Percentiles rank a stretch among this genome's conserved stretches.
Conservation (phyloP, 805 yeast species). For the Millerozyma acaciae region DNA sequence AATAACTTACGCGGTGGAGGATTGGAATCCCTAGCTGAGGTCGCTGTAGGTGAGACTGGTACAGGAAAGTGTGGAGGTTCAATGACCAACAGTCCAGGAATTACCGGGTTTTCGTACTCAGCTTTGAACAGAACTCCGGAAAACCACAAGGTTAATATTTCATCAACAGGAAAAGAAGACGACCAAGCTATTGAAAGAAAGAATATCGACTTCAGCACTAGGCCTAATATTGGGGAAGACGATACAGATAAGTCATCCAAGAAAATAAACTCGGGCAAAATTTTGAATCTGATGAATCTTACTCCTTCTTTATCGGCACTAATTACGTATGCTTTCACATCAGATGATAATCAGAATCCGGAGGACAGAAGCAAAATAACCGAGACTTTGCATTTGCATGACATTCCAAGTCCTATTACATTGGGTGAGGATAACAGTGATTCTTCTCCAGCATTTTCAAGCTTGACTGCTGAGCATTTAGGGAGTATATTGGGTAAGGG, state of each 20-base stretch:
- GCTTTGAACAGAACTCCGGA: no score
- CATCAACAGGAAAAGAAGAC: no score
- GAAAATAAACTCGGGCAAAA: no score
- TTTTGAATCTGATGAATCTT: no score
- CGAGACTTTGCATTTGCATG: background rate
- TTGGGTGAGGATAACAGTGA: background rate
- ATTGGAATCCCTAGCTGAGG: conserved; percentile 32
- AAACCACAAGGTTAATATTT: no score
- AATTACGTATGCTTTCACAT: conserved; percentile 30
- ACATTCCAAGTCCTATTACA: background rate
- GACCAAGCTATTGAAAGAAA: no score
- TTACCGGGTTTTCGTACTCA: no score
- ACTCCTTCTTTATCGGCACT: conserved; percentile 39
- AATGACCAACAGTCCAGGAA: no score
- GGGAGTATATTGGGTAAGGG: background rate
- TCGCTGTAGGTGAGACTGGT: conserved; percentile 28
- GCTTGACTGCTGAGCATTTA: background rate
- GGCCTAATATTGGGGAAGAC: no score
- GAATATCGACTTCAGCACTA: no score
- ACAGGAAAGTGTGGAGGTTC: no score
- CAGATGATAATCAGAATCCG: conserved; percentile 14
- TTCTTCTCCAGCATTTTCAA: background rate
- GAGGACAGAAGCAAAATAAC: background rate
- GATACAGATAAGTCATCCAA: no score
- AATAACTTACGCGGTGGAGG: conserved; percentile 7